Evolutionary conservation across 495 filamentous ascomycete genomes (phyloP).

Genomic region (Mycothermus thermophilus): DNA sequence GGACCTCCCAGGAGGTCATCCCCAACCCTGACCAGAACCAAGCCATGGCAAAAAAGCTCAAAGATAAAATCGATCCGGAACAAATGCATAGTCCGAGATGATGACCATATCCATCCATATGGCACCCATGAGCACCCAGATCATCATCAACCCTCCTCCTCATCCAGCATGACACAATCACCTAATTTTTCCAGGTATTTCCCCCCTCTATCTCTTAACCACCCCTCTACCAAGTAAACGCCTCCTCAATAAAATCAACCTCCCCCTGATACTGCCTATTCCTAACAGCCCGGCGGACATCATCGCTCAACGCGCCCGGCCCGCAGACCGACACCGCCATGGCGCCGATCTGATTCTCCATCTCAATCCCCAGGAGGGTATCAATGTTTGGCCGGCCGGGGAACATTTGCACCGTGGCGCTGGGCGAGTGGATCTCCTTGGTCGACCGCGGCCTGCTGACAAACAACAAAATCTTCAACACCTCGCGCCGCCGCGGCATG

Average conservation of each 20-base stretch:
- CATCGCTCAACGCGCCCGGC: conserved; percentile 76
- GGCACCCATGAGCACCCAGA: no score
- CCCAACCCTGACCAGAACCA: no score
- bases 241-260: conserved; percentile 88
- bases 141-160: no score
- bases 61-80: no score
- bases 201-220: neutral
- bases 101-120: no score
- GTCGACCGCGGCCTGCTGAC: conserved; percentile 69
- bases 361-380: conserved; percentile 61
- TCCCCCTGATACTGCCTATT: conserved; percentile 47
- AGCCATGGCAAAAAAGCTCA: no score
- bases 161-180: neutral
- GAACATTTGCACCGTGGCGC: conserved; percentile 78
- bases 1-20: no score
- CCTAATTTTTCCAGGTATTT: neutral
- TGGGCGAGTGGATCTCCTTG: conserved; percentile 70
- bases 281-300: conserved; percentile 62
- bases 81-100: no score
- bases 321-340: conserved; percentile 83
- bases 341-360: conserved; percentile 63
- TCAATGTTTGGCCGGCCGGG: conserved; percentile 49
- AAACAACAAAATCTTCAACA: conserved; percentile 75
- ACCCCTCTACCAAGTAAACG: conserved; percentile 63
- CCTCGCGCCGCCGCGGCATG: conserved; percentile 68